phyloP scores from a whole-genome alignment of 139 green algal species.

The Chlorella sp. region DNA sequence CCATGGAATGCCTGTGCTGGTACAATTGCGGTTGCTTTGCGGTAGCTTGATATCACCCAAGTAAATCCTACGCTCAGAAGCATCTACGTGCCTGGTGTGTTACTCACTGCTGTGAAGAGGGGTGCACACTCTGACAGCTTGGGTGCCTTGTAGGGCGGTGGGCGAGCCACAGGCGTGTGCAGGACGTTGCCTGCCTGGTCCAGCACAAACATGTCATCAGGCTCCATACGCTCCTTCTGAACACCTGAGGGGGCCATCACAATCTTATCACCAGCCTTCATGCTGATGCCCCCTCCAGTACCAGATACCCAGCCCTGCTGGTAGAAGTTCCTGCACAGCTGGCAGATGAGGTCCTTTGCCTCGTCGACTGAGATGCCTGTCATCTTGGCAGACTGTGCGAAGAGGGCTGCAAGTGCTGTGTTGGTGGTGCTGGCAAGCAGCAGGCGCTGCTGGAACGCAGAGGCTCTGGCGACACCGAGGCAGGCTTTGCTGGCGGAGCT shows the following conservation, averaged over 20 bases:
- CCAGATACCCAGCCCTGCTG: slow-evolving; percentile 67
- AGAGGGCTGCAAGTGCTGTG: no score
- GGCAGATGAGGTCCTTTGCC: slow-evolving; percentile 71
- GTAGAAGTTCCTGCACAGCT: slow-evolving; percentile 82
- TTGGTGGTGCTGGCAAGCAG: no score
- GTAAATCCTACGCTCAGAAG: no score
- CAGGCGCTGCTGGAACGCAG: no score
- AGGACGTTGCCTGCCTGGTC: slow-evolving; percentile 60
- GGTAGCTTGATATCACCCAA: no score
- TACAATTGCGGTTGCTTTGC: no score
- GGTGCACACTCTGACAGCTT: slow-evolving; percentile 92
- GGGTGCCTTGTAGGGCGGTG: slow-evolving; percentile 67
- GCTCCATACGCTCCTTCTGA: slow-evolving; percentile 93
- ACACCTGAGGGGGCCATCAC: slow-evolving; percentile 86
- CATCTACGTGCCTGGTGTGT: no score
- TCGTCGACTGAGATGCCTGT: no score
- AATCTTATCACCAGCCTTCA: slow-evolving; percentile 62
- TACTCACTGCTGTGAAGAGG: slow-evolving; percentile 82
- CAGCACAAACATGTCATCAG: slow-evolving; percentile 93
- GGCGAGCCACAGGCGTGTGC: slow-evolving; percentile 49
- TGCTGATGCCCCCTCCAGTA: slow-evolving; percentile 82
- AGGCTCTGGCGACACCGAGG: no score
- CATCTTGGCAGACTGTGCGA: no score
- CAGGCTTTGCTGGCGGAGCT: no score
- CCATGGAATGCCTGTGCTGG: no score